Conservation (phyloP, 1,284 basidiomycete genomes). For the Moniliella sp. region DNA sequence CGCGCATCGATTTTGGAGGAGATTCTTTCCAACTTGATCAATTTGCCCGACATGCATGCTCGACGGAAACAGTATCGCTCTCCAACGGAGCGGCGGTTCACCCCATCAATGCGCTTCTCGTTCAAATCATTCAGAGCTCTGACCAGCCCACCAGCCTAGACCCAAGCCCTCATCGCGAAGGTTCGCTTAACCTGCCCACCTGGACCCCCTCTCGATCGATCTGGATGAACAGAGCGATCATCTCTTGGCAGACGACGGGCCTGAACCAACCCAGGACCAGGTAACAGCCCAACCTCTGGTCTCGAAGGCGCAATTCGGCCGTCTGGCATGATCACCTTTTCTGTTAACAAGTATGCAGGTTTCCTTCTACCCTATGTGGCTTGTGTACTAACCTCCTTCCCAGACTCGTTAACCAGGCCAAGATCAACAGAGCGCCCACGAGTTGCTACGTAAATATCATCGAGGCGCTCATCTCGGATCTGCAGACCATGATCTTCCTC, state of each 20-base stretch:
- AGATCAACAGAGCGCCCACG: slow-evolving; percentile 12
- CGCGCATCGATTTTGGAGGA: slow-evolving; percentile 89
- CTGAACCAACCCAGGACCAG: neutral
- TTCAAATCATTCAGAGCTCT: slow-evolving; percentile 63
- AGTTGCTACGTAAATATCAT: slow-evolving; percentile 56
- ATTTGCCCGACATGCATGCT: slow-evolving; percentile 66
- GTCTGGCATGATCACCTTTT: no score
- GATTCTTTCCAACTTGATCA: slow-evolving; percentile 66
- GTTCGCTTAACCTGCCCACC: no score
- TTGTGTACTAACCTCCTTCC: no score
- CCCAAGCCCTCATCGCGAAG: no score
- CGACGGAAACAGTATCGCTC: slow-evolving; percentile 50
- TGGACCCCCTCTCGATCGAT: no score
- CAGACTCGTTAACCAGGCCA: slow-evolving; percentile 40
- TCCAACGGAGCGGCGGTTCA: slow-evolving; percentile 50
- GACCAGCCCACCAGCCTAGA: no score
- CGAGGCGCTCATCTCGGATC: slow-evolving; percentile 66
- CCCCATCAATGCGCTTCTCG: slow-evolving; percentile 67
- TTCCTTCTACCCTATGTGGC: no score
- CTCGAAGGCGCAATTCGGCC: neutral
- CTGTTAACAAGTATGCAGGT: no score
- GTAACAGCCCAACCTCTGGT: neutral
- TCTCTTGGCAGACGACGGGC: neutral
- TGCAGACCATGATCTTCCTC: slow-evolving; percentile 69
- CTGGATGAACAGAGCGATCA: neutral